Conservation (phyloP, 2,329 filamentous ascomycete genomes). For the Epicoccum nigrum region DNA sequence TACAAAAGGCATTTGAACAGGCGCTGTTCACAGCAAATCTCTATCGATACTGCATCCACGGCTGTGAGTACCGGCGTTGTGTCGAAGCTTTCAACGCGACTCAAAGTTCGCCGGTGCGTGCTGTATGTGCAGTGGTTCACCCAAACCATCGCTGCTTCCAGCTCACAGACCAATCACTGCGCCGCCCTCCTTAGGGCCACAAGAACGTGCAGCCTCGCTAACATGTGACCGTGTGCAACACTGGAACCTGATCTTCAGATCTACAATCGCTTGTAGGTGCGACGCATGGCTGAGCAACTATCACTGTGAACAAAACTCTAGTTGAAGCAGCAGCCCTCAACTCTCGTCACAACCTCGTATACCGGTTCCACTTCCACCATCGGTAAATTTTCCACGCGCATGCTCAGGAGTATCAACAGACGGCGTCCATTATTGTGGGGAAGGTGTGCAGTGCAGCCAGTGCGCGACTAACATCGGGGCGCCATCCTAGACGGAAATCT, state of each 20-base stretch:
- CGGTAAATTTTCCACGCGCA: neutral
- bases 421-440: too few relatives aligned
- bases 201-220: neutral
- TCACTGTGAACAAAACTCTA: constrained; percentile 2
- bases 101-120: constrained; percentile 8
- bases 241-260: neutral
- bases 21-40: constrained; percentile 1
- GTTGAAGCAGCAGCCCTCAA: neutral
- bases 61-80: too few relatives aligned
- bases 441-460: neutral
- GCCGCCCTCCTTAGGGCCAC: neutral
- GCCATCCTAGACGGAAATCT: constrained; percentile 1
- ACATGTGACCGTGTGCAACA: neutral
- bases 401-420: too few relatives aligned
- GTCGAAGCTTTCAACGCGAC: constrained; percentile 11
- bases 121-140: constrained; percentile 10
- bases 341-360: neutral
- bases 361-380: neutral
- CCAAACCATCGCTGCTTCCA: neutral
- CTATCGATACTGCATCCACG: constrained; percentile 9
- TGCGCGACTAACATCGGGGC: constrained; percentile 2
- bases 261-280: constrained; percentile 1
- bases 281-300: constrained; percentile 1
- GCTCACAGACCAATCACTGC: constrained; percentile 2
- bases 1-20: constrained; percentile 8